Evolutionary conservation across 352 stramenopile species (phyloP).

Genomic region (Globisporangium abappressorium): DNA sequence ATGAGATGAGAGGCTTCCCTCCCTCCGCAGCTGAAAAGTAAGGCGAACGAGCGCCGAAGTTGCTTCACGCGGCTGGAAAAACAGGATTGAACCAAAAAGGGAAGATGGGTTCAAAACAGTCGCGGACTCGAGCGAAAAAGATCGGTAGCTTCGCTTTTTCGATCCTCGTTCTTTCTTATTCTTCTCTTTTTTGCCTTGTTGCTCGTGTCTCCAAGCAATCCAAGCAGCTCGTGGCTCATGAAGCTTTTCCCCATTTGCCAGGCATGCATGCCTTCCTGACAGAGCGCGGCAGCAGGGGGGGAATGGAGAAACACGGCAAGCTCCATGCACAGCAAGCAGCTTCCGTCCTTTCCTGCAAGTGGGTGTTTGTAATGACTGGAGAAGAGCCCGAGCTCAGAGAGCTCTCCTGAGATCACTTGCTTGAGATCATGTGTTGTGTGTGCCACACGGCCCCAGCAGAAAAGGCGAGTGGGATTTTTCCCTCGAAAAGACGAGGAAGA

Average conservation of each 20-base stretch:
- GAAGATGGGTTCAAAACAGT: not conserved
- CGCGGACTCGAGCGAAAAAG: not conserved
- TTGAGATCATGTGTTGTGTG: not conserved
- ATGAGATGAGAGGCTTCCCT: not conserved
- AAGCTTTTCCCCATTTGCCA: not conserved
- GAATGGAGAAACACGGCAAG: not conserved
- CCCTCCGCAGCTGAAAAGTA: not conserved
- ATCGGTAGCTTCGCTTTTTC: not conserved
- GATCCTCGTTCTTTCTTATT: not conserved
- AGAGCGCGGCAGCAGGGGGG: not conserved
- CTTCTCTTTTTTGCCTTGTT: not conserved
- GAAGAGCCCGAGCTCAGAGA: not conserved
- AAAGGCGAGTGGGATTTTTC: not conserved
- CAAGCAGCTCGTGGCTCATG: not conserved
- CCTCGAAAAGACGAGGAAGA: not conserved
- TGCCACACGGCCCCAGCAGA: not conserved
- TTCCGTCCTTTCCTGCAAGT: not conserved
- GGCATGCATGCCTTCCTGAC: not conserved
- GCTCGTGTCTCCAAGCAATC: not conserved
- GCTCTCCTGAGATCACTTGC: not conserved
- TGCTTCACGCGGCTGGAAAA: not conserved
- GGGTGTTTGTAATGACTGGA: conserved; percentile 1
- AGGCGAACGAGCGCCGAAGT: not conserved
- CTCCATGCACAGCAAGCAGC: not conserved
- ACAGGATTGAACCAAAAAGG: not conserved